Percentiles rank a stretch among this genome's conserved stretches.
phyloP scores from a whole-genome alignment of 306 rosid species.

The Vigna radiata region DNA sequence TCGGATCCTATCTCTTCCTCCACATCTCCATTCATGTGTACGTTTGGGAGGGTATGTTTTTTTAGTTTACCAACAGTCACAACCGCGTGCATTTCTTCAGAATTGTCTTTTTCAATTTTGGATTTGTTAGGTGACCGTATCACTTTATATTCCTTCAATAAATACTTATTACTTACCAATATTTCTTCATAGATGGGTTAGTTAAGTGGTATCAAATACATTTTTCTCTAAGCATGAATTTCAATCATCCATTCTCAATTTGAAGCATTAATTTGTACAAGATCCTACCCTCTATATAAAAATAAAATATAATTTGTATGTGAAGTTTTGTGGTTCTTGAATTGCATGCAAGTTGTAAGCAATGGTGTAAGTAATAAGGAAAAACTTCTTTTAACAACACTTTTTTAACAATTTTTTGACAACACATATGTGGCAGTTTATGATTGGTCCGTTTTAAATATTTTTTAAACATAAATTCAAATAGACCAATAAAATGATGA shows the following conservation, averaged over 20 bases:
- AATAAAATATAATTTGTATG: neutral
- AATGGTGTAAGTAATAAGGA: neutral
- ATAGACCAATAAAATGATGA: too few relatives aligned
- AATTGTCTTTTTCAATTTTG: conserved; percentile 9
- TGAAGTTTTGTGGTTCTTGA: neutral
- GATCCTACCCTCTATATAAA: too few relatives aligned
- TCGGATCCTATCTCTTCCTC: neutral
- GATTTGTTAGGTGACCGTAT: neutral
- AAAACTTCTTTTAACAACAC: too few relatives aligned
- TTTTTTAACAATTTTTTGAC: too few relatives aligned
- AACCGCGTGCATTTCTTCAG: conserved; percentile 14
- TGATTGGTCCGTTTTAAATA: too few relatives aligned
- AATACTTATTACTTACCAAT: neutral
- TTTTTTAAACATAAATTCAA: too few relatives aligned
- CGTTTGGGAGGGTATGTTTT: conserved; percentile 7
- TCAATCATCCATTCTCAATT: neutral
- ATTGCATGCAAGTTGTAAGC: neutral
- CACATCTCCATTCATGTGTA: neutral
- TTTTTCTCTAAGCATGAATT: neutral
- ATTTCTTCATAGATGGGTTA: neutral
- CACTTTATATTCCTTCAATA: conserved; percentile 3
- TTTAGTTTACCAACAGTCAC: neutral
- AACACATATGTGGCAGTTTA: too few relatives aligned
- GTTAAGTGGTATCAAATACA: neutral
- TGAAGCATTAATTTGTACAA: too few relatives aligned